Evolutionary conservation across 306 rosid genomes (phyloP), one percentile per base, ranked within the genome.

Genomic region (Datisca glomerata): DNA sequence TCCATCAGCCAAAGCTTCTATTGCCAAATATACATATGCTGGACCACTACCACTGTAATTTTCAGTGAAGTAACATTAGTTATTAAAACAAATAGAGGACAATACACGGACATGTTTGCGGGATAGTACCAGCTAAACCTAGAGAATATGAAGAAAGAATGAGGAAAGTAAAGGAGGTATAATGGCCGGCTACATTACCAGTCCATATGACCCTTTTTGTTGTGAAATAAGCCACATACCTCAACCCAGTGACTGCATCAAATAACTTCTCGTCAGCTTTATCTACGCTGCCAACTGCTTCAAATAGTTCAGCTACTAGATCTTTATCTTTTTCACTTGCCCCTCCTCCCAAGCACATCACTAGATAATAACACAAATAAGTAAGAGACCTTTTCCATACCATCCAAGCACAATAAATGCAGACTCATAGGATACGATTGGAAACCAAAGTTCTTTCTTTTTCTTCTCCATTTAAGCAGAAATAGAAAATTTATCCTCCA

Each of bases 1-100:
- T 64, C 96, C 98, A 63, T 91, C 98, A 12, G 98, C 96, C 73
- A 91, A 66, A 69, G 96, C 98, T 69, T 91, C 96, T 45, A 91
- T 85, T 2, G 85, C 96, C 70, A 91, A 64, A 58, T 63, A 91
- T 53, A 91, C 29, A 48, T 85, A 91, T 41, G 96, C 98, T 41
- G 94, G 98, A 37, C 98, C 98, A 39, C 98, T 84, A 41, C 92
- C 98, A 64, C 98, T 91, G 98, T 61, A 77, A 8, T 48, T 50
- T 55, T 69, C 35, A 41, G 12, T 51, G 41, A 45, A 39, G 37
- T n/a, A 38, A 45, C 7, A 28, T 12, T 1, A 28, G 33, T 28
- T 28, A 28, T 28, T 28, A 28, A 28, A 28, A 28, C n/a, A n/a
- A n/a, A n/a, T n/a, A n/a, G n/a, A n/a, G n/a, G n/a, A 28, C 41